A percentile compares a stretch with the other conserved stretches of the same genome.
phyloP scores from a whole-genome alignment of 805 yeast species.

The Candida succiphila region DNA sequence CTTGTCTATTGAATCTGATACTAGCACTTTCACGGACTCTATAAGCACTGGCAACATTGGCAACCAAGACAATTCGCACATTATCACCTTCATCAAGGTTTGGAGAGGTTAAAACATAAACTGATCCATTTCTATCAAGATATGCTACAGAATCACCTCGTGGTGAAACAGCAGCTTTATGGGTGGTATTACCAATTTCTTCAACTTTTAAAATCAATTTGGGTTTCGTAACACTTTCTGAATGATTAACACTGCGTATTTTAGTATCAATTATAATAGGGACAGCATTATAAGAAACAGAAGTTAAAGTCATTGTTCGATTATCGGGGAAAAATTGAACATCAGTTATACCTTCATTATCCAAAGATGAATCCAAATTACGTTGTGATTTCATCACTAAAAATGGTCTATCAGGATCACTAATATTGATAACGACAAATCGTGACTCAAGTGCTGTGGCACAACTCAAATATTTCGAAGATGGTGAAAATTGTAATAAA shows the following conservation, averaged over 20 bases:
- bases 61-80: slow-evolving; percentile 55
- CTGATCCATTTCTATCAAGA: slow-evolving; percentile 67
- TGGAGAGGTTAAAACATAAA: slow-evolving; percentile 59
- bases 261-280: slow-evolving; percentile 61
- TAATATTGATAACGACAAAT: slow-evolving; percentile 63
- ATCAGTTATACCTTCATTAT: slow-evolving; percentile 85
- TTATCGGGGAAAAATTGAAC: slow-evolving; percentile 64
- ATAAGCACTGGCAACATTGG: slow-evolving; percentile 70
- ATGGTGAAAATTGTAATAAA: slow-evolving; percentile 60
- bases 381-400: slow-evolving; percentile 61
- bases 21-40: slow-evolving; percentile 73
- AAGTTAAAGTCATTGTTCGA: slow-evolving; percentile 39
- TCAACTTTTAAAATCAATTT: slow-evolving; percentile 52
- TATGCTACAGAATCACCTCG: slow-evolving; percentile 81
- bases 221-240: slow-evolving; percentile 45
- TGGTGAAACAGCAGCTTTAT: slow-evolving; percentile 67
- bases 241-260: slow-evolving; percentile 31
- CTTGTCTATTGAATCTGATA: slow-evolving; percentile 65
- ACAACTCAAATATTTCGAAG: slow-evolving; percentile 63
- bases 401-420: slow-evolving; percentile 53
- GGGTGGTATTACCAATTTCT: slow-evolving; percentile 76
- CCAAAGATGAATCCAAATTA: slow-evolving; percentile 53
- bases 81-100: slow-evolving; percentile 43
- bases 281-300: slow-evolving; percentile 54
- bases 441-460: slow-evolving; percentile 73